Conservation (phyloP, 2,329 filamentous ascomycete genomes). For the Trichoderma gracile region DNA sequence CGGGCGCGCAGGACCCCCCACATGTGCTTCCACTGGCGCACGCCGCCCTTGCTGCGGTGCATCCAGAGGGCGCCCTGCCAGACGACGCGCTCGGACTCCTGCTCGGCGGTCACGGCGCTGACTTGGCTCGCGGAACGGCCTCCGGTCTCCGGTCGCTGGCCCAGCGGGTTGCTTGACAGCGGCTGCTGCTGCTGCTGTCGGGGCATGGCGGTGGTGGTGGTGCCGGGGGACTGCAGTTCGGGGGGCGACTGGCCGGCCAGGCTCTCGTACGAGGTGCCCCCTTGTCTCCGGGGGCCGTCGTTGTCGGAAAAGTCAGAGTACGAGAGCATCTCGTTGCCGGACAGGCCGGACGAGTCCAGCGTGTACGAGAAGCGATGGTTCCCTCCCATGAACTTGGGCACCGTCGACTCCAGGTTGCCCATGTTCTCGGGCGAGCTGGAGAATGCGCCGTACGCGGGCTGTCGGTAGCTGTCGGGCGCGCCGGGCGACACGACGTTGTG, state of each 20-base stretch:
- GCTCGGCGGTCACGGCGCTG: slow-evolving; percentile 53
- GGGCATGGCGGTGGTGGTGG: not conserved
- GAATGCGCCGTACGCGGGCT: slow-evolving; percentile 43
- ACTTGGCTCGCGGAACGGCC: slow-evolving; percentile 61
- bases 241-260: slow-evolving; percentile 45
- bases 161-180: not conserved
- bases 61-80: slow-evolving; percentile 90
- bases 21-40: slow-evolving; percentile 91
- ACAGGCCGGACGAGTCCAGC: slow-evolving; percentile 63
- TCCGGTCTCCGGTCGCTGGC: slow-evolving; percentile 21
- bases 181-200: not conserved
- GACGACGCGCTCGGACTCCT: slow-evolving; percentile 83
- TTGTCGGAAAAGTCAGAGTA: slow-evolving; percentile 85
- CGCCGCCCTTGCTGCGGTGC: slow-evolving; percentile 76
- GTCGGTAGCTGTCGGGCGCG: slow-evolving; percentile 21
- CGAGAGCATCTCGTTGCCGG: slow-evolving; percentile 62
- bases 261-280: slow-evolving; percentile 54
- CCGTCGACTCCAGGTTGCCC: slow-evolving; percentile 38
- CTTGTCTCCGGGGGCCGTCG: slow-evolving; percentile 50
- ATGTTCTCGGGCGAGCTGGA: slow-evolving; percentile 64
- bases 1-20: slow-evolving; percentile 90
- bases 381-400: slow-evolving; percentile 37
- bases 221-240: not conserved
- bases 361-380: slow-evolving; percentile 63
- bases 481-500: slow-evolving; percentile 46